phyloP scores from a whole-genome alignment of 495 filamentous ascomycete genomes.

The Xylaria venustula region DNA sequence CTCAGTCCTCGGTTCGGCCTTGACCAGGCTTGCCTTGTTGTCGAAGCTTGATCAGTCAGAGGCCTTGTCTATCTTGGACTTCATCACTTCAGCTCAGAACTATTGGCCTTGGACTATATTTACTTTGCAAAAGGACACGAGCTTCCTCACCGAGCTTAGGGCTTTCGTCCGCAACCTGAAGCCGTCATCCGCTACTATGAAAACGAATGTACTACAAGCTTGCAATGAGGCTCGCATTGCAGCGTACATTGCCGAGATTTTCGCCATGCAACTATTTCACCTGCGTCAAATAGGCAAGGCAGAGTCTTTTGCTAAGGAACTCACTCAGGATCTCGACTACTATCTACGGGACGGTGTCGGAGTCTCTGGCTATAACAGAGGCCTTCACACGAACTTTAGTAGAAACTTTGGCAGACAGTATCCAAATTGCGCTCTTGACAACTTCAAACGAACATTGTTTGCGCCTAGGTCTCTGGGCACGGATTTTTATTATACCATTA shows the following conservation, averaged over 20 bases:
- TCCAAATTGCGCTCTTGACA: constrained; percentile 61
- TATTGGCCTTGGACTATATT: constrained; percentile 90
- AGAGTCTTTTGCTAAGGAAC: constrained; percentile 58
- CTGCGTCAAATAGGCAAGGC: constrained; percentile 68
- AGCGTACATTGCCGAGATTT: constrained; percentile 78
- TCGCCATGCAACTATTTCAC: constrained; percentile 88
- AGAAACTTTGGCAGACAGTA: constrained; percentile 81
- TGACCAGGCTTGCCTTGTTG: constrained; percentile 71
- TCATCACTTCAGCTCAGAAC: constrained; percentile 81
- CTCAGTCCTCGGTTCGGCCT: constrained; percentile 71
- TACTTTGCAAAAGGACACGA: constrained; percentile 67
- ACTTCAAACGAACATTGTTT: constrained; percentile 75
- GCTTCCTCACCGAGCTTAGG: constrained; percentile 68
- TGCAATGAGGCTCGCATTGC: constrained; percentile 68
- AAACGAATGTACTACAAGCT: constrained; percentile 47
- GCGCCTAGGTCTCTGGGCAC: constrained; percentile 60
- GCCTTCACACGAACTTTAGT: constrained; percentile 78
- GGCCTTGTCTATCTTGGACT: constrained; percentile 74
- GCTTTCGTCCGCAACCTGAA: constrained; percentile 64
- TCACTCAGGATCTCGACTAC: constrained; percentile 74
- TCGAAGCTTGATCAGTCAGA: constrained; percentile 59
- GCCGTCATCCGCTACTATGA: constrained; percentile 44
- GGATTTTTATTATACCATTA: constrained; percentile 79
- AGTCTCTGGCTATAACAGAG: constrained; percentile 75
- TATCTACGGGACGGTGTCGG: constrained; percentile 70